Evolutionary conservation across 2,329 filamentous ascomycete species (phyloP).

Genomic region (Elsinoe batatas): DNA sequence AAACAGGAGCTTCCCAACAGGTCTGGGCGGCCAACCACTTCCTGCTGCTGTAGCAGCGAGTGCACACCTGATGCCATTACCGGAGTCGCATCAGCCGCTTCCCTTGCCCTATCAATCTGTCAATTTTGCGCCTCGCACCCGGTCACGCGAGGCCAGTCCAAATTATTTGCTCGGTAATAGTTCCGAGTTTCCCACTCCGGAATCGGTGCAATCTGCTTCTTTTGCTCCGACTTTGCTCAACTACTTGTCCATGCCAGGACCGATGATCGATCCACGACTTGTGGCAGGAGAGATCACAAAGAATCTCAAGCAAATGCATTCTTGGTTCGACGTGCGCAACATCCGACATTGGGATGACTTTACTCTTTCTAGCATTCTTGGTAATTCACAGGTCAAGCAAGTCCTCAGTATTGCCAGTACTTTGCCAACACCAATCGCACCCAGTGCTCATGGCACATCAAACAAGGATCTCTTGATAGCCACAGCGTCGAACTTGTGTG

Average conservation of each 20-base stretch:
- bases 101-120: slow-evolving; percentile 13
- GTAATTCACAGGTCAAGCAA: slow-evolving; percentile 58
- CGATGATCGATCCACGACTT: slow-evolving; percentile 52
- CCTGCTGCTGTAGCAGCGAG: slow-evolving; percentile 25
- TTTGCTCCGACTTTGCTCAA: slow-evolving; percentile 60
- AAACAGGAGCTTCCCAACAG: slow-evolving; percentile 43
- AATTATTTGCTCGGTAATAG: not conserved
- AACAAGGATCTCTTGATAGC: slow-evolving; percentile 33
- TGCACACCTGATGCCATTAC: slow-evolving; percentile 28
- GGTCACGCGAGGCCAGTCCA: slow-evolving; percentile 3
- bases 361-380: slow-evolving; percentile 59
- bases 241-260: slow-evolving; percentile 72
- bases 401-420: slow-evolving; percentile 48
- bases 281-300: slow-evolving; percentile 65
- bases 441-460: not conserved
- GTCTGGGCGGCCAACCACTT: slow-evolving; percentile 17
- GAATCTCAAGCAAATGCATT: slow-evolving; percentile 67
- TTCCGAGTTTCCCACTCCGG: slow-evolving; percentile 22
- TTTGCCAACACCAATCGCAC: slow-evolving; percentile 46
- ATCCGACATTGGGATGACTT: slow-evolving; percentile 76
- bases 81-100: slow-evolving; percentile 21
- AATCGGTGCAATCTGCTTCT: slow-evolving; percentile 35
- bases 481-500: slow-evolving; percentile 71
- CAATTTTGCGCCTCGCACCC: slow-evolving; percentile 15
- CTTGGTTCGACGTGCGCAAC: slow-evolving; percentile 94